These are phyloP conservation scores for Penicillium tannophilum DNA, from an alignment of 495 filamentous ascomycete species.

Conservation along the genomic window DNA sequence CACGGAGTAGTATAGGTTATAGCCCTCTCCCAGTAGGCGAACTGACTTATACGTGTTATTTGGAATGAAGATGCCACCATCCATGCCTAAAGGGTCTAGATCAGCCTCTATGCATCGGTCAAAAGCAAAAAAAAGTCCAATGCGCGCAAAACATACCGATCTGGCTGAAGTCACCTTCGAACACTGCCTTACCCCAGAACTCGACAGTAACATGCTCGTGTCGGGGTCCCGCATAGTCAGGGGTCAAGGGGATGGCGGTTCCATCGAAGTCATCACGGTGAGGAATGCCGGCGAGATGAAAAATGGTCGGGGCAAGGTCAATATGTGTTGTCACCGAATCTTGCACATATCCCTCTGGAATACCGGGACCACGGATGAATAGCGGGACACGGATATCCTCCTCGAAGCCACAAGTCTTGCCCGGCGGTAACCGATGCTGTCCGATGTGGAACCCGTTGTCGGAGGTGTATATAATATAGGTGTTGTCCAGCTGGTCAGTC, in stretches of 20 bases:
- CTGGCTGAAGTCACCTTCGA: conserved; percentile 47
- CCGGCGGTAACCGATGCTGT: conserved; percentile 71
- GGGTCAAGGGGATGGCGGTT: conserved; percentile 52
- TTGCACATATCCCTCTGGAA: conserved; percentile 44
- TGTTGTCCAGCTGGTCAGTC: conserved; percentile 60
- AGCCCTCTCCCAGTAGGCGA: conserved; percentile 54
- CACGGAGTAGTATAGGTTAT: conserved; percentile 65
- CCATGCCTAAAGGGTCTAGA: conserved; percentile 21
- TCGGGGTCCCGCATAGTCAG: conserved; percentile 34
- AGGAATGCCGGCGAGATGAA: conserved; percentile 52
- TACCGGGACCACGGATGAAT: conserved; percentile 59
- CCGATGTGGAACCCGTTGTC: conserved; percentile 79
- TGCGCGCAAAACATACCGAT: conserved; percentile 29
- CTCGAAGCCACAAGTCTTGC: conserved; percentile 71
- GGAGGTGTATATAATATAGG: conserved; percentile 70
- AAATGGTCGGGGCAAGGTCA: conserved; percentile 68
- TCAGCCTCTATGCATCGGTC: not conserved
- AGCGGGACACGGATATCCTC: conserved; percentile 76
- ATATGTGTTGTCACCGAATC: conserved; percentile 68
- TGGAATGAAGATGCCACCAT: conserved; percentile 20
- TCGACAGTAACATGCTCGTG: conserved; percentile 71
- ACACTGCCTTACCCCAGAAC: conserved; percentile 58
- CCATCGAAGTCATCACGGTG: conserved; percentile 61
- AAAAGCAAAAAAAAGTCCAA: not conserved
- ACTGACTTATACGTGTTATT: conserved; percentile 70